Conservation (phyloP, 352 stramenopile species). For the Pythium coloratum region DNA sequence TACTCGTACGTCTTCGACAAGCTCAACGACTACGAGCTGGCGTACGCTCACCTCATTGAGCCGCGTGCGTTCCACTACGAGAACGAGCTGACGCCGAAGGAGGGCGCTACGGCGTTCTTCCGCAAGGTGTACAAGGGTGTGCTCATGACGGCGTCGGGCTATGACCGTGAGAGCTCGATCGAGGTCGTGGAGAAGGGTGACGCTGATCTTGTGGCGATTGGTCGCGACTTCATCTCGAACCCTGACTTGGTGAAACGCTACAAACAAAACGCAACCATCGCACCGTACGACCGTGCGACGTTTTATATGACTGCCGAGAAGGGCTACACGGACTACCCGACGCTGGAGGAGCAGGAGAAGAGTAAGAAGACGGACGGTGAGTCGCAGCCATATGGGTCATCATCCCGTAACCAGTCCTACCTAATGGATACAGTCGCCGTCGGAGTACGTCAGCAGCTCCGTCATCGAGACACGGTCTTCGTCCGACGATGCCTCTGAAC, state of each 20-base stretch:
- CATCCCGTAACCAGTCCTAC: no score
- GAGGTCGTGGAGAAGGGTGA: conserved; percentile 50
- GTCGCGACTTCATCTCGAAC: conserved; percentile 75
- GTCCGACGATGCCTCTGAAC: no score
- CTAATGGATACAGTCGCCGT: no score
- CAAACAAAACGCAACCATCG: conserved; percentile 17
- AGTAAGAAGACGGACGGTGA: no score
- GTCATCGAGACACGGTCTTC: no score
- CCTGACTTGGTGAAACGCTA: conserved; percentile 68
- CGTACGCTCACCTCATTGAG: conserved; percentile 63
- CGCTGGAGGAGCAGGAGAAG: conserved; percentile 5
- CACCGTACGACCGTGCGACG: conserved; percentile 27
- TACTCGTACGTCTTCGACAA: no score
- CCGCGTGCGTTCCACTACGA: conserved; percentile 46
- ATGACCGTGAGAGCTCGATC: conserved; percentile 45
- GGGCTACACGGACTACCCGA: conserved; percentile 36
- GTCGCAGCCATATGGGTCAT: conserved; percentile 3
- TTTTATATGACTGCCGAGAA: conserved; percentile 30
- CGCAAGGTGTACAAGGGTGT: conserved; percentile 59
- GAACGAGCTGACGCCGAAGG: conserved; percentile 20
- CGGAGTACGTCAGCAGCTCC: no score
- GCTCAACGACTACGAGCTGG: conserved; percentile 58
- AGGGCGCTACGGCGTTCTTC: conserved; percentile 44
- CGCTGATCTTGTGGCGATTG: conserved; percentile 68
- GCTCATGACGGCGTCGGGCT: conserved; percentile 60